Percentiles rank a stretch among this genome's conserved stretches.
These are phyloP conservation scores for Aspergillus transmontanensis DNA, from an alignment of 2,329 filamentous ascomycete species.

Conservation along the genomic window DNA sequence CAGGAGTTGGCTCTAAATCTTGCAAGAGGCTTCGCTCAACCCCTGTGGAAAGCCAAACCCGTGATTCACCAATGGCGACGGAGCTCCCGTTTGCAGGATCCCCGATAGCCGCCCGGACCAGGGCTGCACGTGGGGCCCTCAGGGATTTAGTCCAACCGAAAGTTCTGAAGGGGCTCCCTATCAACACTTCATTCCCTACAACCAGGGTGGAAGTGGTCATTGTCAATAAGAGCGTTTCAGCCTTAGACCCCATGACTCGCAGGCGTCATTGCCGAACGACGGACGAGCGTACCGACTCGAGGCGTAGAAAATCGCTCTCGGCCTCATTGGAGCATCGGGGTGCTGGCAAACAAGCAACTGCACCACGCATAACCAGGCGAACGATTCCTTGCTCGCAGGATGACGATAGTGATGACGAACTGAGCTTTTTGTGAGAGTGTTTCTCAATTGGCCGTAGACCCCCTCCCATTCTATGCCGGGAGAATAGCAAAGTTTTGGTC, in stretches of 20 bases:
- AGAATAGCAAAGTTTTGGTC: neutral
- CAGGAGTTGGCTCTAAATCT: constrained; percentile 20
- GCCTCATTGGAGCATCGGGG: neutral
- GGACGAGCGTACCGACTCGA: constrained; percentile 14
- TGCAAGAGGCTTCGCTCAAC: constrained; percentile 27
- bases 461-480: neutral
- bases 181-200: neutral
- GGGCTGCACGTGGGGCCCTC: constrained; percentile 20
- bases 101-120: constrained; percentile 23
- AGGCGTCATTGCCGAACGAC: constrained; percentile 13
- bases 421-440: constrained; percentile 35
- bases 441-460: neutral
- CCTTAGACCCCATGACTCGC: neutral
- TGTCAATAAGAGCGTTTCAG: constrained; percentile 24
- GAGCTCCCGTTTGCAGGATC: constrained; percentile 5
- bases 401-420: constrained; percentile 41
- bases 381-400: constrained; percentile 32
- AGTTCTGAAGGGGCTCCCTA: neutral
- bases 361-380: constrained; percentile 6
- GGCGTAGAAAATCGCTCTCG: neutral
- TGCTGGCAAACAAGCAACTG: neutral
- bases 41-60: constrained; percentile 16
- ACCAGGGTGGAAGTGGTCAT: constrained; percentile 34
- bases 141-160: constrained; percentile 22
- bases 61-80: constrained; percentile 7